Percentiles rank a stretch among this genome's conserved stretches.
These are phyloP conservation scores for Nicotiana otophora DNA, from an alignment of 257 asterid species.

Conservation along the genomic window DNA sequence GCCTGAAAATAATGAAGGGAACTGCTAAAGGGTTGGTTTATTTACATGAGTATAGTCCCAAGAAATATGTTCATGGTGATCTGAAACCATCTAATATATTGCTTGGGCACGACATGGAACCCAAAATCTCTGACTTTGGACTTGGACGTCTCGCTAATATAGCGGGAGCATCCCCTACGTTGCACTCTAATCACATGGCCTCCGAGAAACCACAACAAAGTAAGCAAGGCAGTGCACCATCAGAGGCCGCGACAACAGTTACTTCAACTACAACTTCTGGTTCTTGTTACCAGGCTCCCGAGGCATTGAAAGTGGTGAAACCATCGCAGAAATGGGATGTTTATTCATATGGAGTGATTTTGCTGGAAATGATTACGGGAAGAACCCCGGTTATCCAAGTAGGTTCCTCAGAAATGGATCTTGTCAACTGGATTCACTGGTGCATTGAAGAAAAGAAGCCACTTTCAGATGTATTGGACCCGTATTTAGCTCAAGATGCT, in stretches of 20 bases:
- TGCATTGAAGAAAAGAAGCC: slow-evolving; percentile 92
- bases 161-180: slow-evolving; percentile 63
- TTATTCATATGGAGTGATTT: slow-evolving; percentile 69
- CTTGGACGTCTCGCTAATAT: slow-evolving; percentile 86
- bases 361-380: slow-evolving; percentile 84
- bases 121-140: slow-evolving; percentile 82
- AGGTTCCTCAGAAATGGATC: slow-evolving; percentile 54
- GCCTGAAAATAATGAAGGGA: slow-evolving; percentile 80
- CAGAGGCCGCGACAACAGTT: slow-evolving; percentile 39
- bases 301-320: slow-evolving; percentile 63
- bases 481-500: slow-evolving; percentile 45
- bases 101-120: slow-evolving; percentile 71
- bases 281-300: slow-evolving; percentile 78
- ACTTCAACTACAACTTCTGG: slow-evolving; percentile 45
- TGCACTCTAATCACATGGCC: slow-evolving; percentile 50
- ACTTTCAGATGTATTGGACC: slow-evolving; percentile 68
- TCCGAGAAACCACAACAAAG: slow-evolving; percentile 46
- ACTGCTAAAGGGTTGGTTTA: slow-evolving; percentile 68
- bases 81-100: slow-evolving; percentile 82
- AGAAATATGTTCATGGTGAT: slow-evolving; percentile 90
- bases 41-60: slow-evolving; percentile 88
- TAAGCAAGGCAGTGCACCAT: slow-evolving; percentile 36
- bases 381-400: slow-evolving; percentile 54
- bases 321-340: slow-evolving; percentile 97
- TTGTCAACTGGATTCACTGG: slow-evolving; percentile 76